Evolutionary conservation across 805 yeast genomes (phyloP).

Genomic region (Saccharomyces paradoxus): DNA sequence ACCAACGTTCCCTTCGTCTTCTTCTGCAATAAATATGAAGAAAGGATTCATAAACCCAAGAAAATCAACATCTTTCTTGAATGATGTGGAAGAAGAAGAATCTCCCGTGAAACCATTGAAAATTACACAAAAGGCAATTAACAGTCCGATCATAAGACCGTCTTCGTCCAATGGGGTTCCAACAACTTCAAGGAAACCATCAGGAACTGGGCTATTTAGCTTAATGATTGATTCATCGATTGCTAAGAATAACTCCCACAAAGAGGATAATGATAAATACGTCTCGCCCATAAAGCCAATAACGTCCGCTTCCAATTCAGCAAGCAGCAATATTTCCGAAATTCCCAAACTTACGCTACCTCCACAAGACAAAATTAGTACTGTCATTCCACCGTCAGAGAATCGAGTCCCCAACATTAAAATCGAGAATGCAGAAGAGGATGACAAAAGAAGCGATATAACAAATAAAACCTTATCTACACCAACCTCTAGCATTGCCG

Average conservation of each 20-base stretch:
- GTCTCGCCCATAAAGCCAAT: neutral
- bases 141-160: slow-evolving; percentile 5
- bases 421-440: neutral
- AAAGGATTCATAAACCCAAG: neutral
- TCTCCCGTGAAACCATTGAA: slow-evolving; percentile 61
- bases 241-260: neutral
- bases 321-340: neutral
- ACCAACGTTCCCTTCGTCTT: neutral
- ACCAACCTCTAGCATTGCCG: slow-evolving; percentile 25
- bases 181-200: slow-evolving; percentile 17
- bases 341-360: slow-evolving; percentile 2
- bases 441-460: neutral
- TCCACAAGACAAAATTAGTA: slow-evolving; percentile 2
- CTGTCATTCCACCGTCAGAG: neutral
- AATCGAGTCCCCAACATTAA: neutral
- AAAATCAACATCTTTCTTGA: neutral
- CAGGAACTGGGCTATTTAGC: slow-evolving; percentile 21
- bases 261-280: neutral
- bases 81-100: slow-evolving; percentile 9
- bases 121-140: slow-evolving; percentile 44
- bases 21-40: neutral
- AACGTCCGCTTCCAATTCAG: neutral
- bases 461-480: neutral
- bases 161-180: neutral
- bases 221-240: slow-evolving; percentile 11